Base-by-base conservation (phyloP, 192 early-diverging fungal genomes). In the Spizellomyces sp. region DNA sequence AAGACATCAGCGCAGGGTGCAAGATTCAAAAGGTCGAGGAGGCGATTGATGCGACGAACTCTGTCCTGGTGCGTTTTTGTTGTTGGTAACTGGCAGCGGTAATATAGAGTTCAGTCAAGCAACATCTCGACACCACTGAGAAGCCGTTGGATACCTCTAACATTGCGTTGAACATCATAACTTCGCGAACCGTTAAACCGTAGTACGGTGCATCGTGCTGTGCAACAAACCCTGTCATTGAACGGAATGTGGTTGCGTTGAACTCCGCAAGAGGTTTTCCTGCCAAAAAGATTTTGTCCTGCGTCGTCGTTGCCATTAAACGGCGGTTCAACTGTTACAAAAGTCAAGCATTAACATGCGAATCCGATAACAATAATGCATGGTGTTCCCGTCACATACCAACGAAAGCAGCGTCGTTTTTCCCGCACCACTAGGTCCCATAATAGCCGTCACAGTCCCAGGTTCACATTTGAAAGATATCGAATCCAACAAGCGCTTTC, bases 61-160 rank as follows among this genome's bases (percentile, higher is more conserved):
- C 60, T 63, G 6, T 72, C 61, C 8, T 48, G 43, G 19, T 54
- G 45, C 6, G 62, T 19, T 41, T 54, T 55, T 10, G 17, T 64
- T 5, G 50, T 17, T 14, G 70, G 70, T 21, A 72, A 62, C 70
- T 72, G 4, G 22, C 15, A 42, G 59, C 59, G 36, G 93, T 92
- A 70, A 36, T 36, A 36, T 36, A 36, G 27, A 36, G 27, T 36
- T 36, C 27, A 36, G 27, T 90, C 87, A 36, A 90, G 86, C 19
- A 93, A 90, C 58, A 96, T 82, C 77, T 94, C 92, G 19, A 93
- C 78, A 62, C 86, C 93, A 36, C 3, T 0, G 27, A 36, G 27
- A 36, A 36, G 27, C 3, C 27, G 27, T 3, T 36, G 27, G 27
- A 67, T 77, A 83, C 67, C 67, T 76, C 55, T 8, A 83, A 57